Conservation (phyloP, 352 stramenopile species). For the Globisporangium spinosum region DNA sequence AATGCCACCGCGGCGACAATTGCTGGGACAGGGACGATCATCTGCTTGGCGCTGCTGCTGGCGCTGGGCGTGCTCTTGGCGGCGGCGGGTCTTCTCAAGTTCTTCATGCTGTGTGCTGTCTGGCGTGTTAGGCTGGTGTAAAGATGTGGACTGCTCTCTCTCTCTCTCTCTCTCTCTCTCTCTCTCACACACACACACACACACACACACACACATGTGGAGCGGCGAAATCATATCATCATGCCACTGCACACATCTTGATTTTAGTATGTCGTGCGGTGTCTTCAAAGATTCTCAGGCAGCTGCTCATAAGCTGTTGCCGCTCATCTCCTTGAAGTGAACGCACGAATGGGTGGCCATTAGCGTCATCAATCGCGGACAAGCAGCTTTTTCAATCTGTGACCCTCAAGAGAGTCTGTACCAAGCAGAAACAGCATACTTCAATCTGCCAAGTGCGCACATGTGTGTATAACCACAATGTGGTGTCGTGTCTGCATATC, state of each 20-base stretch:
- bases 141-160: background rate
- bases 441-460: too few species aligned
- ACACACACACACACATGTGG: too few species aligned
- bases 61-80: background rate
- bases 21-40: background rate
- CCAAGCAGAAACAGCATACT: too few species aligned
- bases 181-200: too few species aligned
- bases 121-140: background rate
- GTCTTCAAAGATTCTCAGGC: background rate
- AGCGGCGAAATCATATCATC: background rate
- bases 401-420: too few species aligned
- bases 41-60: background rate
- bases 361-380: background rate
- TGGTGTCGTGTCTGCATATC: too few species aligned
- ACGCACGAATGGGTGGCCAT: background rate
- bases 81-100: background rate
- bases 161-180: too few species aligned
- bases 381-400: too few species aligned
- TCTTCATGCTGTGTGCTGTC: background rate
- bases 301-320: background rate
- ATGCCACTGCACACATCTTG: background rate
- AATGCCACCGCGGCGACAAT: background rate
- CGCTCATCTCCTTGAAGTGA: conserved; percentile 1
- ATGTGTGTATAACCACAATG: too few species aligned
- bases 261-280: background rate